Conservation (phyloP, 1,284 basidiomycete species). For the Ustilago esculenta region DNA sequence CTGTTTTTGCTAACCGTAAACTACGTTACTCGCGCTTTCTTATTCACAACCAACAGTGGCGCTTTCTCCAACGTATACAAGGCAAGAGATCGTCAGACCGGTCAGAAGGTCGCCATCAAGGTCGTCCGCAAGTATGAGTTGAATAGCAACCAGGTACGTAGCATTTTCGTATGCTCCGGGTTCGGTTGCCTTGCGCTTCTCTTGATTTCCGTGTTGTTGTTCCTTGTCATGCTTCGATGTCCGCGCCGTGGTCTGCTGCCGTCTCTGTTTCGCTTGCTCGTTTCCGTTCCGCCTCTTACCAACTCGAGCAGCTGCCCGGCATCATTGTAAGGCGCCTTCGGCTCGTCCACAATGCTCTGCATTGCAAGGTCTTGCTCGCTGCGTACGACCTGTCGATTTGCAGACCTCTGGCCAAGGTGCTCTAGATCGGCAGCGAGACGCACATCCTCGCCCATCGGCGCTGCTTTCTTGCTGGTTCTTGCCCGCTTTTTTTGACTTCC, state of each 20-base stretch:
- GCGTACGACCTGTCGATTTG: conserved; percentile 23
- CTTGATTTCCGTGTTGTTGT: conserved; percentile 46
- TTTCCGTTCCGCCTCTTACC: conserved; percentile 49
- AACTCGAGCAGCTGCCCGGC: conserved; percentile 53
- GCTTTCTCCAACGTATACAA: conserved; percentile 99
- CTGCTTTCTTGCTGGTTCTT: not conserved
- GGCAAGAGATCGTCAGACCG: conserved; percentile 80
- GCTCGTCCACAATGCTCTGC: not conserved
- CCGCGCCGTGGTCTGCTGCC: conserved; percentile 17
- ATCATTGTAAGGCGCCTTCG: no score
- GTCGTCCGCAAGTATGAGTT: conserved; percentile 97
- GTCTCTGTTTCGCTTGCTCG: conserved; percentile 6
- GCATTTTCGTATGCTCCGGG: not conserved
- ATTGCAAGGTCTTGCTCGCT: conserved; percentile 3
- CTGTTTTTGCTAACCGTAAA: not conserved
- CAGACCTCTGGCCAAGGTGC: conserved; percentile 48
- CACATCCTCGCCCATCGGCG: conserved; percentile 16
- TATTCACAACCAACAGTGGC: conserved; percentile 69
- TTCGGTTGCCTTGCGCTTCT: conserved; percentile 5
- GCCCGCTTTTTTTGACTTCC: not conserved
- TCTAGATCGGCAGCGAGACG: conserved; percentile 65
- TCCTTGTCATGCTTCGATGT: conserved; percentile 26
- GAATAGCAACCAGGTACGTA: conserved; percentile 85
- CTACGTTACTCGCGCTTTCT: not conserved
- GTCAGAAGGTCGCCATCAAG: conserved; percentile 91